phyloP scores from a whole-genome alignment of 306 rosid genomes.

The Prunus kanzakura region DNA sequence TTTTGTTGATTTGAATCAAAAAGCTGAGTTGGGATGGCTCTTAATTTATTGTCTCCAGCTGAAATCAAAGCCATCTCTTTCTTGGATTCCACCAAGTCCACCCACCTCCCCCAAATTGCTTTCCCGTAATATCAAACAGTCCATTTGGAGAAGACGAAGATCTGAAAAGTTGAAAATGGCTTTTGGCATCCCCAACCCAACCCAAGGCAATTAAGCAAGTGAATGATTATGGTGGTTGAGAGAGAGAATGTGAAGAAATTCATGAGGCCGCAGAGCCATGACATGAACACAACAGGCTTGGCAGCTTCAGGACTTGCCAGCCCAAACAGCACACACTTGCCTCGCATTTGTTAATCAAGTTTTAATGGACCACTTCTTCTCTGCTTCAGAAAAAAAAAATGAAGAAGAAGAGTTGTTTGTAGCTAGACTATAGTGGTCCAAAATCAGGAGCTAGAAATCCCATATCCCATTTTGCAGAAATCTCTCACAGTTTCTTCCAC shows the following conservation, averaged over 20 bases:
- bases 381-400: neutral
- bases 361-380: neutral
- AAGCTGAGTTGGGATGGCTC: conserved; percentile 49
- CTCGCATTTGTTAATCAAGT: neutral
- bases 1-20: conserved; percentile 10
- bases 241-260: too few relatives aligned
- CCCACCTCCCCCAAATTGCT: conserved; percentile 24
- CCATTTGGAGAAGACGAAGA: too few relatives aligned
- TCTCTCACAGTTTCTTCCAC: too few relatives aligned
- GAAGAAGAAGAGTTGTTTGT: neutral
- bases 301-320: too few relatives aligned
- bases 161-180: too few relatives aligned
- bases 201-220: too few relatives aligned
- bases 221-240: too few relatives aligned
- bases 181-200: too few relatives aligned
- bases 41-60: conserved; percentile 65
- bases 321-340: neutral
- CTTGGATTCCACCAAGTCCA: conserved; percentile 59
- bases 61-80: conserved; percentile 74
- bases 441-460: neutral
- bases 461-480: too few relatives aligned
- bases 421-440: neutral
- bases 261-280: too few relatives aligned
- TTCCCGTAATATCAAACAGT: too few relatives aligned
- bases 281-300: too few relatives aligned